phyloP scores from a whole-genome alignment of 2,329 filamentous ascomycete species.

The Penicillium olsonii region DNA sequence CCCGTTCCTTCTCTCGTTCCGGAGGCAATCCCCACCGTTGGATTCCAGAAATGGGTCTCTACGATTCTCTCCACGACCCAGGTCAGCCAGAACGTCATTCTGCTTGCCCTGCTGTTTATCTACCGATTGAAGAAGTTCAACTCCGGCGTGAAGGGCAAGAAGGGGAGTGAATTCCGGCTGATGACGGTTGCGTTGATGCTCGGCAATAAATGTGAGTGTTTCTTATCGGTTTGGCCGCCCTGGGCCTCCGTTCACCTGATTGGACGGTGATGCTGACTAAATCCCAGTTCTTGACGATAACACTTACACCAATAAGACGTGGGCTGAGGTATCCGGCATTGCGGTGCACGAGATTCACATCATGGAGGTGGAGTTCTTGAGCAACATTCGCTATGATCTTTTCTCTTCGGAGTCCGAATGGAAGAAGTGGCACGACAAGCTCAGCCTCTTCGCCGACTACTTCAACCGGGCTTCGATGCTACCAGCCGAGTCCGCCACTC shows the following conservation, averaged over 20 bases:
- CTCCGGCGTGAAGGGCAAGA: conserved; percentile 82
- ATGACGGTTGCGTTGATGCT: conserved; percentile 96
- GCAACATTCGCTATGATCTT: conserved; percentile 95
- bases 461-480: conserved; percentile 68
- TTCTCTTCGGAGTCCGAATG: conserved; percentile 84
- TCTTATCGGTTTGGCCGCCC: conserved; percentile 25
- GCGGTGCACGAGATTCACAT: conserved; percentile 93
- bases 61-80: conserved; percentile 90
- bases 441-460: conserved; percentile 80
- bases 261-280: conserved; percentile 24
- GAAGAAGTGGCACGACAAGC: conserved; percentile 80
- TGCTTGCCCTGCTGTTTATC: conserved; percentile 87
- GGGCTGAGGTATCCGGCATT: conserved; percentile 96
- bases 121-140: conserved; percentile 91
- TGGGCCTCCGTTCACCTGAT: conserved; percentile 10
- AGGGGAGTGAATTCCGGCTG: conserved; percentile 88
- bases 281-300: conserved; percentile 85
- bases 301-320: conserved; percentile 99
- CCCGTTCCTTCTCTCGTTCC: conserved; percentile 60
- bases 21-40: conserved; percentile 73
- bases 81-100: conserved; percentile 91
- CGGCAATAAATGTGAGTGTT: conserved; percentile 82
- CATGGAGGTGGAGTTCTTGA: conserved; percentile 99
- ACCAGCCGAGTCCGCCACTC: conserved; percentile 39
- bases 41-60: conserved; percentile 92